Conservation (phyloP, 352 stramenopile genomes). For the Pythium rishiriense region DNA sequence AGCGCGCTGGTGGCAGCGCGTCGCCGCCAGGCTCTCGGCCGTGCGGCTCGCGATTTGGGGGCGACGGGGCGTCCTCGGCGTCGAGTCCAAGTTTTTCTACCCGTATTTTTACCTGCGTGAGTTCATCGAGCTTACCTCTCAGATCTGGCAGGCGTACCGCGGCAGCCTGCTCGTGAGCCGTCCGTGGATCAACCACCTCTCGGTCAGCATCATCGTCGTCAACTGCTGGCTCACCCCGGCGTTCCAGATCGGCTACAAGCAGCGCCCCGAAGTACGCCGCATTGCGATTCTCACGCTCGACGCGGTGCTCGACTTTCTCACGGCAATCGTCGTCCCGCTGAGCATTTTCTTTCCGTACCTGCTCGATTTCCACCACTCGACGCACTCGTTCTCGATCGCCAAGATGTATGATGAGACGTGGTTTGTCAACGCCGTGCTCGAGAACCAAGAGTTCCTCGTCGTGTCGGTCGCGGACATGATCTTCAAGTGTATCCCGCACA, state of each 20-base stretch:
- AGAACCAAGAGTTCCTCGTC: conserved; percentile 45
- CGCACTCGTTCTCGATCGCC: conserved; percentile 30
- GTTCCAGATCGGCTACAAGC: conserved; percentile 25
- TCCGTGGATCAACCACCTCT: conserved; percentile 35
- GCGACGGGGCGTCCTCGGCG: conserved; percentile 16
- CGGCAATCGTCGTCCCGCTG: conserved; percentile 32
- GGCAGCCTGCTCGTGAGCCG: conserved; percentile 20
- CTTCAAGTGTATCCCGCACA: conserved; percentile 29
- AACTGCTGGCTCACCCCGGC: conserved; percentile 33
- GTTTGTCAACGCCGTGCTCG: conserved; percentile 44
- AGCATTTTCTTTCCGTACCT: conserved; percentile 42
- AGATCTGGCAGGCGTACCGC: conserved; percentile 26
- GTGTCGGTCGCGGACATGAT: conserved; percentile 21
- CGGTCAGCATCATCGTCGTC: conserved; percentile 28
- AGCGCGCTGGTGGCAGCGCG: conserved; percentile 8
- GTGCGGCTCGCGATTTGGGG: conserved; percentile 15
- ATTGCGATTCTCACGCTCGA: conserved; percentile 33
- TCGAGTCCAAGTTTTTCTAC: conserved; percentile 29
- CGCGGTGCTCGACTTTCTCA: conserved; percentile 30
- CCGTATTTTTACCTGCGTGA: conserved; percentile 26
- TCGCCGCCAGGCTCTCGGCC: not conserved
- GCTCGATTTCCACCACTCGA: conserved; percentile 29
- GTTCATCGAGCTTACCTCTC: conserved; percentile 23
- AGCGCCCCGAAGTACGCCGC: conserved; percentile 16
- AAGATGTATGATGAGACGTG: conserved; percentile 40